phyloP scores from a whole-genome alignment of 164 flowering plant genomes.

The Sextonia rubra region DNA sequence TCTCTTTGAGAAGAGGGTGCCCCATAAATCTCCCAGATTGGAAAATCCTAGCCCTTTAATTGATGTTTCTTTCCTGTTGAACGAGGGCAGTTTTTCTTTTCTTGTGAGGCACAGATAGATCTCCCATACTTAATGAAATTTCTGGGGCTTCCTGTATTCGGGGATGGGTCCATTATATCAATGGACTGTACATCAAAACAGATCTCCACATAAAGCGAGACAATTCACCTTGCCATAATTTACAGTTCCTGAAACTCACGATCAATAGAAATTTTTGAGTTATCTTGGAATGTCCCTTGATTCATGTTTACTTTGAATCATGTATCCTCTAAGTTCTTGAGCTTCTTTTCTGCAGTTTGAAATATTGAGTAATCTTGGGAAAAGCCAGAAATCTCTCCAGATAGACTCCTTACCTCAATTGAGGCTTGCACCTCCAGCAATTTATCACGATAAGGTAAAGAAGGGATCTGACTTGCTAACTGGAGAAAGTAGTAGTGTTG shows the following conservation, averaged over 20 bases:
- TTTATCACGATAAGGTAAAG: slow-evolving; percentile 91
- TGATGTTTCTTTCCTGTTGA: neutral
- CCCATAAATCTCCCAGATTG: neutral
- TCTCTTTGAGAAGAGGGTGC: neutral
- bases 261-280: neutral
- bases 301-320: neutral
- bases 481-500: slow-evolving; percentile 51
- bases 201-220: too few species aligned
- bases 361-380: slow-evolving; percentile 64
- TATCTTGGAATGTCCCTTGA: neutral
- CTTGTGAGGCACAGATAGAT: too few species aligned
- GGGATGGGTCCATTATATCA: neutral
- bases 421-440: slow-evolving; percentile 92
- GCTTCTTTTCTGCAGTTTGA: slow-evolving; percentile 67
- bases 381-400: slow-evolving; percentile 44
- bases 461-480: slow-evolving; percentile 40
- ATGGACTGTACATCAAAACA: too few species aligned
- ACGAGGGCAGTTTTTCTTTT: neutral
- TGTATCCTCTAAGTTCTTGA: neutral
- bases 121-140: neutral
- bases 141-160: neutral
- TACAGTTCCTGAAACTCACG: neutral
- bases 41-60: neutral
- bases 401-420: slow-evolving; percentile 66
- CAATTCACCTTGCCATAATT: too few species aligned